phyloP scores from a whole-genome alignment of 176 grass and related monocot genomes.

The Oryza glaberrima region DNA sequence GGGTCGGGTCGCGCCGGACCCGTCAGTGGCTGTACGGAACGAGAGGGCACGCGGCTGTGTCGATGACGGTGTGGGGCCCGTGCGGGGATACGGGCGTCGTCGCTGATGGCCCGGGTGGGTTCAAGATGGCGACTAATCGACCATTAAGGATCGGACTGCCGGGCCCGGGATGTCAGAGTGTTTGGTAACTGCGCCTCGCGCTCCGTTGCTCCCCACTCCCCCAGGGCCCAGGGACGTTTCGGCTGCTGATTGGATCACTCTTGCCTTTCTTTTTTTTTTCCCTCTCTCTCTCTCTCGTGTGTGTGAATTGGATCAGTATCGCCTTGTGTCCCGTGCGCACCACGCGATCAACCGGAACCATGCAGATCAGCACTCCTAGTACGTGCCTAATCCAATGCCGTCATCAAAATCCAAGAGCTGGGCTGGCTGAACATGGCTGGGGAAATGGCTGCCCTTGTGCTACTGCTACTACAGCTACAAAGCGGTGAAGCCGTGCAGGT shows the following conservation, averaged over 20 bases:
- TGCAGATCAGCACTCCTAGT: not conserved
- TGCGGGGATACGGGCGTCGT: too few relatives aligned
- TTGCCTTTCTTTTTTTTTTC: too few relatives aligned
- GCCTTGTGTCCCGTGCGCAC: not conserved
- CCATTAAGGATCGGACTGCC: not conserved
- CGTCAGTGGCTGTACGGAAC: too few relatives aligned
- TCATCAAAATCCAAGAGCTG: too few relatives aligned
- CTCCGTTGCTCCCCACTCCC: not conserved
- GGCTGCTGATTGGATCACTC: constrained; percentile 35
- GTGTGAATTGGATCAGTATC: constrained; percentile 20
- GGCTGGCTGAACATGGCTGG: too few relatives aligned
- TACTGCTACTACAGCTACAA: too few relatives aligned
- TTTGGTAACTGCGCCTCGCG: constrained; percentile 24
- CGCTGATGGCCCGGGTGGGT: not conserved
- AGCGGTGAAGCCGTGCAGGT: not conserved
- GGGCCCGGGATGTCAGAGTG: constrained; percentile 6
- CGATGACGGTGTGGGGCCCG: constrained; percentile 22
- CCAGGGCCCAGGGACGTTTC: constrained; percentile 33
- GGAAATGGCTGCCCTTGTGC: too few relatives aligned
- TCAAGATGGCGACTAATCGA: constrained; percentile 24
- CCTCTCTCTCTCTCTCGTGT: not conserved
- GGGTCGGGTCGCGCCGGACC: constrained; percentile 20
- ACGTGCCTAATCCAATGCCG: too few relatives aligned
- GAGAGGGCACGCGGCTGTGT: not conserved
- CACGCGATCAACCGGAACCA: not conserved